Evolutionary conservation across 2,329 filamentous ascomycete genomes (phyloP), one percentile per base, ranked within the genome.

Genomic region (Periconia digitata): DNA sequence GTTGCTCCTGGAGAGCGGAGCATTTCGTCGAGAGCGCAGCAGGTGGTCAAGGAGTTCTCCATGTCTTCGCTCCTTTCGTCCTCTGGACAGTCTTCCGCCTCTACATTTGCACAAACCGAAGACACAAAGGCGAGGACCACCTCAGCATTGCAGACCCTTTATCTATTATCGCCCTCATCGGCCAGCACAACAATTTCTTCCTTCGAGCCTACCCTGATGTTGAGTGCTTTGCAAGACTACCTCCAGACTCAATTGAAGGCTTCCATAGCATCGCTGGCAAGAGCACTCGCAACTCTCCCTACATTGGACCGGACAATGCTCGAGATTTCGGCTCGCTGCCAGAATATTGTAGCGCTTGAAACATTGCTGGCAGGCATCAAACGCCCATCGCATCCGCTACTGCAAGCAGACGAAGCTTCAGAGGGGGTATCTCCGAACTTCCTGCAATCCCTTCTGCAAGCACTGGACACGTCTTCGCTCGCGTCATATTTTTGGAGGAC

Each of bases 401-500:
- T 92, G 4, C 46, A 58, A 13, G 69, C 74, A 40, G 61, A 64
- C 4, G 18, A 35, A 2, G 15, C 47, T 3, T 29, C 16, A 18
- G 44, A 46, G 15, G 43, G 41, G 23, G 29, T 18, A 8, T 44
- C 66, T 22, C 47, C 62, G 40, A 82, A 82, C 48, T 80, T 96
- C 36, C 78, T 96, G 0, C 82, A 86, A 48, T 86, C 86, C 0
- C 75, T 96, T 0, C 80, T 95, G 8, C 76, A 82, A 10, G 79
- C 86, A n/a, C 81, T 99, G 7, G 94, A 97, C 71, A 96, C 91
- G 0, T 84, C 89, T 0, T 94, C 89, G 2, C 76, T 99, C 15
- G 85, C 90, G 1, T 92, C 89, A 0, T 95, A 92, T 69, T 99
- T 96, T 74, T 99, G 94, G 91, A 82, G 94, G 44, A 89, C 87